Conservation (phyloP, 1,139 yeast species). For the Taphrina pruni region DNA sequence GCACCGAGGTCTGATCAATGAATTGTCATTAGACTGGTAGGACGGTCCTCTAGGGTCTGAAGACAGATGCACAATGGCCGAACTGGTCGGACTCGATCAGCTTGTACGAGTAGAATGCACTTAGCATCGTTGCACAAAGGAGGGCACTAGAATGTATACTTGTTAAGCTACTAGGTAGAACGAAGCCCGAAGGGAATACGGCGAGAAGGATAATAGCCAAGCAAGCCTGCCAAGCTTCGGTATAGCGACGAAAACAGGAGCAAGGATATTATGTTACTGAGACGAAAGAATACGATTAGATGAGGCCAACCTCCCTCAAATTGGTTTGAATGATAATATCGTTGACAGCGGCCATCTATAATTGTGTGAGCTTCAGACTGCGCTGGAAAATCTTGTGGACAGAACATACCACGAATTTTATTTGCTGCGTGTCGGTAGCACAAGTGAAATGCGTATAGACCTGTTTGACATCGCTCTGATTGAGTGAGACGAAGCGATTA, state of each 20-base stretch:
- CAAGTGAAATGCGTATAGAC: slow-evolving; percentile 91
- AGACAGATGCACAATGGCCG: too few species aligned
- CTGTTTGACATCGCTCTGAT: slow-evolving; percentile 65
- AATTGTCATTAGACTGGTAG: too few species aligned
- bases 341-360: slow-evolving; percentile 76
- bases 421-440: slow-evolving; percentile 81
- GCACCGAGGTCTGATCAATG: too few species aligned
- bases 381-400: neutral
- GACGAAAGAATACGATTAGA: slow-evolving; percentile 15
- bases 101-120: neutral
- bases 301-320: slow-evolving; percentile 77
- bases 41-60: too few species aligned
- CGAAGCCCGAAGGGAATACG: neutral
- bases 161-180: neutral
- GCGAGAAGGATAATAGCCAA: neutral
- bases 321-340: slow-evolving; percentile 87
- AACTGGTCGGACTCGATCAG: too few species aligned
- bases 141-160: neutral
- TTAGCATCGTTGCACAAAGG: too few species aligned
- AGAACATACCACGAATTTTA: slow-evolving; percentile 40
- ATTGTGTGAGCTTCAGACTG: neutral
- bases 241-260: neutral
- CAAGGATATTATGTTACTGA: neutral
- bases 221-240: neutral
- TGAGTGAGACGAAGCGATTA: slow-evolving; percentile 64